Conservation (phyloP, 164 flowering plant genomes). For the Pachysandra terminalis region DNA sequence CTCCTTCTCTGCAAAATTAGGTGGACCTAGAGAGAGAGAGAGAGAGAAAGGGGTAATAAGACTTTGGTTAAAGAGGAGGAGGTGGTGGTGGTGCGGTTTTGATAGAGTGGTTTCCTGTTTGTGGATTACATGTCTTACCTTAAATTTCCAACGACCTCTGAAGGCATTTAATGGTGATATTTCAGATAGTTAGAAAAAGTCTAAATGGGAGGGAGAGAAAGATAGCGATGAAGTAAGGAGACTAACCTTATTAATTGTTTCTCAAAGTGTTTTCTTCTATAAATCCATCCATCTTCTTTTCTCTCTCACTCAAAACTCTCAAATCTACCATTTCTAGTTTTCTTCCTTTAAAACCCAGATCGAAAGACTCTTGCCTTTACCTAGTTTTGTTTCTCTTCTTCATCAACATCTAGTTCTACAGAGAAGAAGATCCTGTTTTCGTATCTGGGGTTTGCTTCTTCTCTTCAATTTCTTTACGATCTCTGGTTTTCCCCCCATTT, state of each 20-base stretch:
- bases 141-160: conserved; percentile 42
- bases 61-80: not conserved
- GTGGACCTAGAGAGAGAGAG: conserved; percentile 19
- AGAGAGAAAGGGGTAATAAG: not conserved
- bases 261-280: conserved; percentile 16
- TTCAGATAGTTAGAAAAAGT: conserved; percentile 10
- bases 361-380: not conserved
- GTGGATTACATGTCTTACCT: conserved; percentile 19
- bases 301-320: conserved; percentile 5
- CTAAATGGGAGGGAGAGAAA: not conserved
- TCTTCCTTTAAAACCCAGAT: not conserved
- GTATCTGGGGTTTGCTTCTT: not conserved
- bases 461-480: not conserved
- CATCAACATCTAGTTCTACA: not conserved
- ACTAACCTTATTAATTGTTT: conserved; percentile 25
- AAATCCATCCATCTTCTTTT: conserved; percentile 14
- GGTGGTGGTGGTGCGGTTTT: not conserved
- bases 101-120: conserved; percentile 2
- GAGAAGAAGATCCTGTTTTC: not conserved
- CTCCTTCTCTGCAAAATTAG: conserved; percentile 29
- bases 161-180: conserved; percentile 27
- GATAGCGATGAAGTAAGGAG: conserved; percentile 17
- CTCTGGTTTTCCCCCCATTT: not conserved
- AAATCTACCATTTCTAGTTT: not conserved
- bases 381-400: not conserved